Evolutionary conservation across 2,329 filamentous ascomycete genomes (phyloP).

Genomic region (Chaetomiaceae sp.): DNA sequence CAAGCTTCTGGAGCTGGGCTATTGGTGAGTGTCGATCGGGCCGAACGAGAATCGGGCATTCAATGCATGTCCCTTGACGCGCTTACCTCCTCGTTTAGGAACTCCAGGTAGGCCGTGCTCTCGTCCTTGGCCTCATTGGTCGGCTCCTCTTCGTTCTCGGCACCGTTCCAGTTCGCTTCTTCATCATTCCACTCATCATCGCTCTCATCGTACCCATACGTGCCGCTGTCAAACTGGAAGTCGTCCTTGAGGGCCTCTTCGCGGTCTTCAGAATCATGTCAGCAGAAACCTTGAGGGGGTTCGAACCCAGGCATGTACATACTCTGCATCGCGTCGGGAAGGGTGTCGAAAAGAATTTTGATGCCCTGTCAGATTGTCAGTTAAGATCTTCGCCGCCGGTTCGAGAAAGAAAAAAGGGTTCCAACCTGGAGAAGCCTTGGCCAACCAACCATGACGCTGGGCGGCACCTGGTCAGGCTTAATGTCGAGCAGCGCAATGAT

Average conservation of each 20-base stretch:
- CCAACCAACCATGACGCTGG: conserved; percentile 94
- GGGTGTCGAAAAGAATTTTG: conserved; percentile 82
- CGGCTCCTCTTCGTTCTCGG: conserved; percentile 60
- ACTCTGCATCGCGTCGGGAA: conserved; percentile 84
- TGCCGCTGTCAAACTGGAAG: conserved; percentile 59
- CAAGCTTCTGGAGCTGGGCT: conserved; percentile 14
- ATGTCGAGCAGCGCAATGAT: conserved; percentile 81
- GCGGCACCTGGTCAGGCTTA: conserved; percentile 72
- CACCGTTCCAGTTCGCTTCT: conserved; percentile 72
- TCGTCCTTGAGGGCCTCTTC: conserved; percentile 90
- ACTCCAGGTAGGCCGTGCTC: conserved; percentile 89
- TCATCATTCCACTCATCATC: conserved; percentile 74
- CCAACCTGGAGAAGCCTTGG: conserved; percentile 66
- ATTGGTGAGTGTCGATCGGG: conserved; percentile 7
- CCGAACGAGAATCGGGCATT: neutral
- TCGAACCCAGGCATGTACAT: conserved; percentile 34
- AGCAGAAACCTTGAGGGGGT: too few species aligned
- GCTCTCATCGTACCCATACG: conserved; percentile 61
- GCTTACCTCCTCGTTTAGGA: conserved; percentile 80
- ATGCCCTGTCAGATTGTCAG: conserved; percentile 51
- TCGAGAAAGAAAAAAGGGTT: conserved; percentile 33
- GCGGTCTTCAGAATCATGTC: conserved; percentile 53
- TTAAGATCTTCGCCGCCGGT: neutral
- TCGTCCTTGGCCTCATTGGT: conserved; percentile 71
- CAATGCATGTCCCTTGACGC: conserved; percentile 1